Evolutionary conservation across 23 red algal genomes (phyloP).

Genomic region (Porphyridium purpureum): DNA sequence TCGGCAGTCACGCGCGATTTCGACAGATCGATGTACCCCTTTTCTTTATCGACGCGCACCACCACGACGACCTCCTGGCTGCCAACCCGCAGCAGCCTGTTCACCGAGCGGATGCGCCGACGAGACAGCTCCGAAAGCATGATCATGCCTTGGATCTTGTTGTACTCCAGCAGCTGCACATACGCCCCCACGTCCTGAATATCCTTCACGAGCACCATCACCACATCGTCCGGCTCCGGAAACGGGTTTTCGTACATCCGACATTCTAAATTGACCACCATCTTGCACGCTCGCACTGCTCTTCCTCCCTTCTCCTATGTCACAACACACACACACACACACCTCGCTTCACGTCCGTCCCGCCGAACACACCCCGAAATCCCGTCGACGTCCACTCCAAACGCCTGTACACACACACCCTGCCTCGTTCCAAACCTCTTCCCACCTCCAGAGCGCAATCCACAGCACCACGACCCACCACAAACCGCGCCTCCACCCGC

Average conservation of each 20-base stretch:
- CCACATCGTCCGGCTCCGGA: constrained; percentile 95
- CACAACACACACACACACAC: background rate
- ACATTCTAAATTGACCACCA: constrained; percentile 78
- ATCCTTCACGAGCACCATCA: constrained; percentile 93
- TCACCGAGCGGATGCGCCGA: constrained; percentile 93
- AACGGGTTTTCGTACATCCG: constrained; percentile 99
- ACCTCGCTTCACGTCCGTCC: background rate
- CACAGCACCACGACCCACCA: too few relatives aligned
- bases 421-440: too few relatives aligned
- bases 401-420: too few relatives aligned
- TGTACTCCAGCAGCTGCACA: constrained; percentile 95
- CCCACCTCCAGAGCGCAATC: too few relatives aligned
- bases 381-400: too few relatives aligned
- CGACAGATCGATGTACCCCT: constrained; percentile 98
- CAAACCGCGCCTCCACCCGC: too few relatives aligned
- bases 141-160: constrained; percentile 97
- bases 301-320: background rate
- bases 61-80: constrained; percentile 80
- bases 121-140: constrained; percentile 98
- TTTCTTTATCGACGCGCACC: constrained; percentile 93
- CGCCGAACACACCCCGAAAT: too few relatives aligned
- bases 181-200: constrained; percentile 99
- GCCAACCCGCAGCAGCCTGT: constrained; percentile 88
- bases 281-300: constrained; percentile 1
- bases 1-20: constrained; percentile 87